Evolutionary conservation across 495 filamentous ascomycete genomes (phyloP).

Genomic region (Penicillium daleae): DNA sequence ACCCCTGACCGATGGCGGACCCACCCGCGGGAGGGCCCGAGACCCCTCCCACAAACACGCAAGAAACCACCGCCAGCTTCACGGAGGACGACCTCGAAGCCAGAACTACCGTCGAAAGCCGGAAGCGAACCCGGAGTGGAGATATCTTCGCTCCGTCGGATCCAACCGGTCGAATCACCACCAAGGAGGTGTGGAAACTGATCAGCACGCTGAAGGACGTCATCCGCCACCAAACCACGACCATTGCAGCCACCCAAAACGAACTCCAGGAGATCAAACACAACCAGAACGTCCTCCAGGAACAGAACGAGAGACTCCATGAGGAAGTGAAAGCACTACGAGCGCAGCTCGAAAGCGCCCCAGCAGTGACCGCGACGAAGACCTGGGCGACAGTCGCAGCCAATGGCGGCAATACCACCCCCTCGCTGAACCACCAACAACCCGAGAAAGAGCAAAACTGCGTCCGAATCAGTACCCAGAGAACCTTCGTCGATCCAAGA

Average conservation of each 20-base stretch:
- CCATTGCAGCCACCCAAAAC: not conserved
- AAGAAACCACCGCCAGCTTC: too few relatives aligned
- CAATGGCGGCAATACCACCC: too few relatives aligned
- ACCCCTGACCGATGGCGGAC: too few relatives aligned
- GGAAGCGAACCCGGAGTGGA: too few relatives aligned
- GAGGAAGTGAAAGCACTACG: constrained; percentile 1
- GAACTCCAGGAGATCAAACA: constrained; percentile 11
- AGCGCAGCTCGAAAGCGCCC: not conserved
- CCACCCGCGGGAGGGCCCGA: too few relatives aligned
- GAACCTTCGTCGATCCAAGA: not conserved
- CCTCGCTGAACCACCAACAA: not conserved
- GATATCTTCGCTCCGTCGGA: too few relatives aligned
- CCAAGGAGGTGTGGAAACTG: too few relatives aligned
- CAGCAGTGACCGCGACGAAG: not conserved
- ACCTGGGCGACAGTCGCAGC: constrained; percentile 3
- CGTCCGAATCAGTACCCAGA: not conserved
- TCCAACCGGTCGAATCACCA: too few relatives aligned
- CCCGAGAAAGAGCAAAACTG: not conserved
- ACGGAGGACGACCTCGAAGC: too few relatives aligned
- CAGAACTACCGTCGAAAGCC: too few relatives aligned
- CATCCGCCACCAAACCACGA: not conserved
- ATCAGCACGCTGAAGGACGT: not conserved
- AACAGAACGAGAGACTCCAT: constrained; percentile 14
- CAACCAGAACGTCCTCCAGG: constrained; percentile 6
- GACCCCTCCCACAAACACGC: too few relatives aligned